These are phyloP conservation scores for Pythium monospermum DNA, from an alignment of 352 stramenopile genomes.

Conservation along the genomic window DNA sequence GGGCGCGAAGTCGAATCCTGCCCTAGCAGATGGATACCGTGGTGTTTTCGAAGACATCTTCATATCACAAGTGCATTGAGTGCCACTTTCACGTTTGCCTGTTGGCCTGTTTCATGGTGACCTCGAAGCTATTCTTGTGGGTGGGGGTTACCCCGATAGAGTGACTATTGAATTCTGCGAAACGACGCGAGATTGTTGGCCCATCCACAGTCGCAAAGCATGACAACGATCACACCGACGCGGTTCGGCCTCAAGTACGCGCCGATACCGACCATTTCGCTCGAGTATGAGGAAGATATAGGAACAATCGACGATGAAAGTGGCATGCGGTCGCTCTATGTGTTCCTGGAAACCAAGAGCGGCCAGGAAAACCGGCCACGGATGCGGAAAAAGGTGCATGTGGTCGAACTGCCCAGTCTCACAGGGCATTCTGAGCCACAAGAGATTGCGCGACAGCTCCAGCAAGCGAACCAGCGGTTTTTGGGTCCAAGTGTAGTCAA, in stretches of 20 bases:
- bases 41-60: no score
- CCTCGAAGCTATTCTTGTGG: no score
- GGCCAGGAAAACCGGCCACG: background rate
- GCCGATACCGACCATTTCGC: slow-evolving; percentile 68
- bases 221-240: slow-evolving; percentile 64
- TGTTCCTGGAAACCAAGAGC: slow-evolving; percentile 29
- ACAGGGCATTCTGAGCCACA: slow-evolving; percentile 37
- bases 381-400: slow-evolving; percentile 55
- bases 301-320: slow-evolving; percentile 29
- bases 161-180: background rate
- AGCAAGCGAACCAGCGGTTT: slow-evolving; percentile 62
- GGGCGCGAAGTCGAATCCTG: background rate
- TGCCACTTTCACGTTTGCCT: no score
- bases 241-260: slow-evolving; percentile 82
- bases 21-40: no score
- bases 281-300: slow-evolving; percentile 77
- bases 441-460: slow-evolving; percentile 44
- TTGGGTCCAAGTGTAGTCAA: slow-evolving; percentile 57
- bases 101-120: no score
- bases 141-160: background rate
- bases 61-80: no score
- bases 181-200: background rate
- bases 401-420: slow-evolving; percentile 70
- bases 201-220: background rate
- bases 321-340: slow-evolving; percentile 44